Evolutionary conservation across 2,329 filamentous ascomycete species (phyloP).

Genomic region (Mycosphaerelloides madeirae): DNA sequence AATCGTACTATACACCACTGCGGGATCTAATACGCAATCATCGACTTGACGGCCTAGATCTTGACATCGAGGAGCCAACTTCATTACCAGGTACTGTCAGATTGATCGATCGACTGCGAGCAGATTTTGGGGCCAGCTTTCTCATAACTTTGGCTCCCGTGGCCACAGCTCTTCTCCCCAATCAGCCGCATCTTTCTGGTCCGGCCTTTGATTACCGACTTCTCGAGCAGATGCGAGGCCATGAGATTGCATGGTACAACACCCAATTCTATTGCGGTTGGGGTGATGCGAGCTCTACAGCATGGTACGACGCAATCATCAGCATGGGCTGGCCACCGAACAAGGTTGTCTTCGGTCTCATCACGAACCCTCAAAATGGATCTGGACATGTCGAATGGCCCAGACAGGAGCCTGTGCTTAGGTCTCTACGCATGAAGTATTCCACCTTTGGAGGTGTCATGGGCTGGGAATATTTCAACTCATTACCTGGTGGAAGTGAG

Average conservation of each 20-base stretch:
- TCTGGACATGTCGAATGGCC: conserved; percentile 56
- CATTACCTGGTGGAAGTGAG: conserved; percentile 57
- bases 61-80: conserved; percentile 73
- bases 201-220: conserved; percentile 65
- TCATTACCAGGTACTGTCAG: conserved; percentile 58
- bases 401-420: conserved; percentile 54
- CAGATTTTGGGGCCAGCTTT: conserved; percentile 66
- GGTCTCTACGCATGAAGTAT: conserved; percentile 55
- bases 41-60: conserved; percentile 64
- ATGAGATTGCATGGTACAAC: conserved; percentile 78
- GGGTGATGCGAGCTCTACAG: conserved; percentile 58
- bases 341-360: conserved; percentile 72
- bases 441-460: conserved; percentile 78
- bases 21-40: conserved; percentile 59
- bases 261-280: conserved; percentile 91
- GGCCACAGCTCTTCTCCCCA: conserved; percentile 63
- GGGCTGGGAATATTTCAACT: conserved; percentile 95
- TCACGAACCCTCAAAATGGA: conserved; percentile 70
- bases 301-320: conserved; percentile 51
- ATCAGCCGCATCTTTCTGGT: conserved; percentile 63
- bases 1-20: conserved; percentile 67
- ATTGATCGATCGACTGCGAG: conserved; percentile 45
- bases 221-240: conserved; percentile 63
- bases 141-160: conserved; percentile 79
- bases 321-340: conserved; percentile 65